Percentiles rank a stretch among this genome's conserved stretches.
phyloP scores from a whole-genome alignment of 352 stramenopile species.

The Peronospora destructor region DNA sequence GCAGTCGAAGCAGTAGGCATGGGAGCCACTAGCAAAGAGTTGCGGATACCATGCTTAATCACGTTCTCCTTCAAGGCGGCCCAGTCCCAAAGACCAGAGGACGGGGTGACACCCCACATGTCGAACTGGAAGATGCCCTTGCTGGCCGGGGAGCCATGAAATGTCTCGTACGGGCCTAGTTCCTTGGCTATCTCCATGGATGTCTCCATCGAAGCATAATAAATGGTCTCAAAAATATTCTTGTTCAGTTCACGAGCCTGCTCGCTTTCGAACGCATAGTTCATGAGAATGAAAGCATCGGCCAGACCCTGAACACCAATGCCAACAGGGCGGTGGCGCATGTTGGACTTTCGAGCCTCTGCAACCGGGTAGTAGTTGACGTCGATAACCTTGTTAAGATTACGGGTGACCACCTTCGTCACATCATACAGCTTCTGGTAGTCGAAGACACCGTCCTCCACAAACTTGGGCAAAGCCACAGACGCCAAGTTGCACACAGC shows the following conservation, averaged over 20 bases:
- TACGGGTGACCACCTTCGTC: conserved; percentile 94
- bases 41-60: conserved; percentile 92
- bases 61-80: conserved; percentile 89
- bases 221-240: conserved; percentile 99
- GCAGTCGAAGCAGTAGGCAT: conserved; percentile 99
- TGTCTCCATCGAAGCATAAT: conserved; percentile 94
- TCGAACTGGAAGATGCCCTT: conserved; percentile 98
- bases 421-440: conserved; percentile 94
- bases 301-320: conserved; percentile 98
- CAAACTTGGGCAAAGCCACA: conserved; percentile 95
- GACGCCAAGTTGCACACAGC: conserved; percentile 99
- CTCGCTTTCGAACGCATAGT: conserved; percentile 93
- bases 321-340: conserved; percentile 96
- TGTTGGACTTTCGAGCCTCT: conserved; percentile 90
- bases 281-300: conserved; percentile 96
- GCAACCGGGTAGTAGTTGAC: conserved; percentile 98
- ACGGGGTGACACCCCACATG: conserved; percentile 95
- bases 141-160: conserved; percentile 92
- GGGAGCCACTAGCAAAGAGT: conserved; percentile 97
- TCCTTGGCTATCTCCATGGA: conserved; percentile 92
- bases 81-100: conserved; percentile 93
- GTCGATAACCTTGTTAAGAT: conserved; percentile 99
- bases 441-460: conserved; percentile 87
- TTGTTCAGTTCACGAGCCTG: conserved; percentile 92
- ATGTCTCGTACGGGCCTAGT: conserved; percentile 95